Conservation (phyloP, 352 stramenopile species). For the Pythium pectinolyticum region DNA sequence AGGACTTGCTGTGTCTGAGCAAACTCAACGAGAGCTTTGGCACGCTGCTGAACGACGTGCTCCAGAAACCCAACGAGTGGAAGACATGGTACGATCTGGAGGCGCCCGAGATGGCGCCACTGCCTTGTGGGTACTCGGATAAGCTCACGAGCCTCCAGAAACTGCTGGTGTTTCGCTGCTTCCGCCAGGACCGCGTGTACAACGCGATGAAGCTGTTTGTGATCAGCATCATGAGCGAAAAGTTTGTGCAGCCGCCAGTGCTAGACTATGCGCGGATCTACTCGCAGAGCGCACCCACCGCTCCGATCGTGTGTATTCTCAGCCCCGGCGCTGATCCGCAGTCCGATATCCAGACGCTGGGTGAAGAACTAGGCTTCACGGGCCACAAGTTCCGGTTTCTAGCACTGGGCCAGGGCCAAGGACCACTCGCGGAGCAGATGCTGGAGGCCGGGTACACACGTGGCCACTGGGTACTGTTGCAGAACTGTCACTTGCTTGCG, state of each 20-base stretch:
- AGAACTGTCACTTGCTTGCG: constrained; percentile 95
- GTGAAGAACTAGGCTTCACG: constrained; percentile 90
- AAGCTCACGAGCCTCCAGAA: constrained; percentile 87
- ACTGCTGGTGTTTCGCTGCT: constrained; percentile 92
- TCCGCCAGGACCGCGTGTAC: constrained; percentile 94
- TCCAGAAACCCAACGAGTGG: constrained; percentile 65
- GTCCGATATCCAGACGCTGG: constrained; percentile 92
- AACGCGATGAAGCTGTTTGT: constrained; percentile 96
- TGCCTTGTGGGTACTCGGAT: constrained; percentile 82
- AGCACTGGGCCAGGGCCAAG: constrained; percentile 94
- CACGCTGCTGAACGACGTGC: constrained; percentile 52
- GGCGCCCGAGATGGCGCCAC: constrained; percentile 73
- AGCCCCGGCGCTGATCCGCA: constrained; percentile 93
- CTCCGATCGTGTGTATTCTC: constrained; percentile 95
- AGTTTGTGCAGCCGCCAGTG: constrained; percentile 94
- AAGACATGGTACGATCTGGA: constrained; percentile 95
- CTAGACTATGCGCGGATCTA: constrained; percentile 94
- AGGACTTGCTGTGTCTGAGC: constrained; percentile 88
- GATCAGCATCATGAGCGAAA: constrained; percentile 89
- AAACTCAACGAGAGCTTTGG: constrained; percentile 72
- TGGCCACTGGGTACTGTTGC: constrained; percentile 91
- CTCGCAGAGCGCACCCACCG: constrained; percentile 77
- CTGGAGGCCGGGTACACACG: constrained; percentile 87
- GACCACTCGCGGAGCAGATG: constrained; percentile 92
- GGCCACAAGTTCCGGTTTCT: constrained; percentile 92